Conservation (phyloP, 257 asterid genomes). For the Solanum virginianum region DNA sequence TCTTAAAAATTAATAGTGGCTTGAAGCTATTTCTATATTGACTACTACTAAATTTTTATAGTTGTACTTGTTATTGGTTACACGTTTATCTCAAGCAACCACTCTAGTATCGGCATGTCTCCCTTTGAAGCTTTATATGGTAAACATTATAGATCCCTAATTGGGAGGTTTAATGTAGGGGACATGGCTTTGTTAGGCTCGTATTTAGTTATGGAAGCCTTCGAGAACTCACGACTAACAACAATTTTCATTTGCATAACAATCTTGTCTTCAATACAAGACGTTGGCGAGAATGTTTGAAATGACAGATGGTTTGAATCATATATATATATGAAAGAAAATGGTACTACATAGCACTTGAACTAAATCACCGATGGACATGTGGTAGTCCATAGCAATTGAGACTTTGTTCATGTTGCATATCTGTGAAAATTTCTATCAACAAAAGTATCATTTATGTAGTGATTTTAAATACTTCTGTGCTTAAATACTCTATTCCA, state of each 20-base stretch:
- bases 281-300: not conserved
- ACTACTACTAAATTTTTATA: not conserved
- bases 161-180: too few species aligned
- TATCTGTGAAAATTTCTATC: not conserved
- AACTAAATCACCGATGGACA: not conserved
- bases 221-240: not conserved
- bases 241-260: not conserved
- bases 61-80: not conserved
- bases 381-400: not conserved
- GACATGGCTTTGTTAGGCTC: too few species aligned
- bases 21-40: not conserved
- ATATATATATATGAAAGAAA: not conserved
- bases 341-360: not conserved
- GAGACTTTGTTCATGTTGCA: not conserved
- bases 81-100: not conserved
- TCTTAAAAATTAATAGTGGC: not conserved
- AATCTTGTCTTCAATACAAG: not conserved
- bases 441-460: not conserved
- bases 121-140: too few species aligned
- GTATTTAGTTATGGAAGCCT: too few species aligned
- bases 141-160: too few species aligned
- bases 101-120: too few species aligned
- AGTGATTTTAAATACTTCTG: not conserved
- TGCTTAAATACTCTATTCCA: not conserved
- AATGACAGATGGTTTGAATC: not conserved